Evolutionary conservation across 2,329 filamentous ascomycete genomes (phyloP).

Genomic region (Diplocarpon mali): DNA sequence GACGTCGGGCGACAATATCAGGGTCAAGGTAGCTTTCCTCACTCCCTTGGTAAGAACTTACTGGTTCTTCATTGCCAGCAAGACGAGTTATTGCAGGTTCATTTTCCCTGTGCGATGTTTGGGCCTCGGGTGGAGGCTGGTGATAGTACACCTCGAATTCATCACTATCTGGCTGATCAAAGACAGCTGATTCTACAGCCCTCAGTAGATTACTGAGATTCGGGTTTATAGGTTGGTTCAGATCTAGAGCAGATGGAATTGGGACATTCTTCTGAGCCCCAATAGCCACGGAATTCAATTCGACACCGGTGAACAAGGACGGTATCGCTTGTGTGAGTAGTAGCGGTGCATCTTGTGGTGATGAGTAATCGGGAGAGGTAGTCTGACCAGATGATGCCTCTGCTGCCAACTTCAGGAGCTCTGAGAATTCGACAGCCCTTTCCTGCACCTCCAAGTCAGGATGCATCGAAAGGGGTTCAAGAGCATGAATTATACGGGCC

Average conservation of each 20-base stretch:
- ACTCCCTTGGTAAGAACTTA: conserved; percentile 44
- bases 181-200: conserved; percentile 38
- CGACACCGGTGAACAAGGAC: conserved; percentile 72
- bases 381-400: conserved; percentile 67
- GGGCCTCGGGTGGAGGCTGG: conserved; percentile 38
- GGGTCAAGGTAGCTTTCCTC: conserved; percentile 60
- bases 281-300: conserved; percentile 80
- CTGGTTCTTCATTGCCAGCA: conserved; percentile 33
- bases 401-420: conserved; percentile 74
- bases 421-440: conserved; percentile 81
- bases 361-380: conserved; percentile 38
- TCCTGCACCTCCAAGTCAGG: conserved; percentile 92
- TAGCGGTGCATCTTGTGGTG: conserved; percentile 59
- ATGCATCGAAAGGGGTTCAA: conserved; percentile 70
- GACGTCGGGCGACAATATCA: conserved; percentile 62
- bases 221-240: conserved; percentile 72
- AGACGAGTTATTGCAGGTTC: conserved; percentile 46
- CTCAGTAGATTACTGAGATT: conserved; percentile 57
- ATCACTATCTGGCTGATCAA: conserved; percentile 44
- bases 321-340: conserved; percentile 87
- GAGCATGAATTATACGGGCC: conserved; percentile 67
- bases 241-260: conserved; percentile 60
- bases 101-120: conserved; percentile 35
- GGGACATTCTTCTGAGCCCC: conserved; percentile 82
- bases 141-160: conserved; percentile 61